Evolutionary conservation across 139 green algal genomes (phyloP).

Genomic region (Edaphochlamys debaryana): DNA sequence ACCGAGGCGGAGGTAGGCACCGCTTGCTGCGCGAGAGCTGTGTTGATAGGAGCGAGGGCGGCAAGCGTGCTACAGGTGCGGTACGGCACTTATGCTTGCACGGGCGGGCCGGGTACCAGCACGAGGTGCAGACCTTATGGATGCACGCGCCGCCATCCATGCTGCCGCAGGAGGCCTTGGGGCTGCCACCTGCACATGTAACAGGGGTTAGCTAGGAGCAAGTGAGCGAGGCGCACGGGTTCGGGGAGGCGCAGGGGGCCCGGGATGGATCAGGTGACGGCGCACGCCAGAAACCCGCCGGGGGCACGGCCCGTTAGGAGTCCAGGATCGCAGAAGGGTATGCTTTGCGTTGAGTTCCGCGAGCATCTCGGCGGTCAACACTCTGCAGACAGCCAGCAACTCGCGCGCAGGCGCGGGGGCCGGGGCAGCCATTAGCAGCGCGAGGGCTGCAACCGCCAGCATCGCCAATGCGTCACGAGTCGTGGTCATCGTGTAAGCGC

Average conservation of each 20-base stretch:
- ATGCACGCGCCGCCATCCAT: not conserved
- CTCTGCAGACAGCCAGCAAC: not conserved
- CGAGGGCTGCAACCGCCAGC: not conserved
- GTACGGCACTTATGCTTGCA: too few species aligned
- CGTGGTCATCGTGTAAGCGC: too few species aligned
- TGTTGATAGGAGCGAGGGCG: too few species aligned
- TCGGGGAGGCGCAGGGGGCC: not conserved
- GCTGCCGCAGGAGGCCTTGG: not conserved
- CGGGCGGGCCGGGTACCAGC: not conserved
- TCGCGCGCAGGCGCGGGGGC: not conserved
- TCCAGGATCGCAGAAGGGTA: not conserved
- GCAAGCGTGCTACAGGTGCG: too few species aligned
- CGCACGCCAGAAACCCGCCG: too few species aligned
- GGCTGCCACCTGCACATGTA: not conserved
- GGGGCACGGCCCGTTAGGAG: not conserved
- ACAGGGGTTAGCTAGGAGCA: not conserved
- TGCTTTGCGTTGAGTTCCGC: not conserved
- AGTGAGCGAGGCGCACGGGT: too few species aligned
- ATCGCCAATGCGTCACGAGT: too few species aligned
- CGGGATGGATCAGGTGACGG: too few species aligned
- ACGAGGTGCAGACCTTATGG: not conserved
- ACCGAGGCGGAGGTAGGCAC: too few species aligned
- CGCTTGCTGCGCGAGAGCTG: too few species aligned
- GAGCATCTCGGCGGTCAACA: not conserved
- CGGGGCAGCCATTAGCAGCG: not conserved